Evolutionary conservation across 495 filamentous ascomycete genomes (phyloP), one percentile per base, ranked within the genome.

Genomic region (Aspergillus egyptiacus): DNA sequence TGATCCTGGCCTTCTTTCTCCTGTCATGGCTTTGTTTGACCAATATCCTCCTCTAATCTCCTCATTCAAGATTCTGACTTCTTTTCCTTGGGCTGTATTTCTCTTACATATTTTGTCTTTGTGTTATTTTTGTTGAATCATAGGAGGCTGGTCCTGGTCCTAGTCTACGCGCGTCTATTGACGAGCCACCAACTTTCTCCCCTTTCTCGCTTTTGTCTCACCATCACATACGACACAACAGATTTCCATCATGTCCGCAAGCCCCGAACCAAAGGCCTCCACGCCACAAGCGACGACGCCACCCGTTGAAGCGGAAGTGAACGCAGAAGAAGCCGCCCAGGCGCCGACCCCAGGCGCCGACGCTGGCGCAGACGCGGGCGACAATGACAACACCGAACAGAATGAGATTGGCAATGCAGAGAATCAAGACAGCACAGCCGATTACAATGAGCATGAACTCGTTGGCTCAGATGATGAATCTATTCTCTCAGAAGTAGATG

Each of bases 401-500:
- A 54, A 55, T 15, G 52, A 46, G 7, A 54, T 53, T 15, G 52
- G 42, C n/a, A 27, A 46, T 9, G 48, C 46, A 17, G 36, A 42
- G 8, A 31, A 34, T 11, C 38, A 55, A 10, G 52, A 56, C 1
- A 51, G 46, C 20, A 44, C 49, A 1, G 49, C 58, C 5, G 38
- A 54, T 27, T 11, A 30, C 7, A 23, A 41, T 9, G 58, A 60
- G 11, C 55, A 62, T 6, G 59, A 56, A 32, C 55, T 46, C 8
- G 64, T 68, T n/a, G 73, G 66, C n/a, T 86, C 84, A 1, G 89
- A 91, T 55, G 80, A 85, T 51, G 87, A 91, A 25, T 89, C 86
- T n/a, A 79, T 87, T 44, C 79, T 95, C 13, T 96, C 91, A 8
- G 93, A 98, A 64, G 84, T 98, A 56, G 94, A 97, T 65, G 93